Evolutionary conservation across 202 grass and related monocot genomes (phyloP), one percentile per base, ranked within the genome.

Genomic region (Brachypodium distachyon): DNA sequence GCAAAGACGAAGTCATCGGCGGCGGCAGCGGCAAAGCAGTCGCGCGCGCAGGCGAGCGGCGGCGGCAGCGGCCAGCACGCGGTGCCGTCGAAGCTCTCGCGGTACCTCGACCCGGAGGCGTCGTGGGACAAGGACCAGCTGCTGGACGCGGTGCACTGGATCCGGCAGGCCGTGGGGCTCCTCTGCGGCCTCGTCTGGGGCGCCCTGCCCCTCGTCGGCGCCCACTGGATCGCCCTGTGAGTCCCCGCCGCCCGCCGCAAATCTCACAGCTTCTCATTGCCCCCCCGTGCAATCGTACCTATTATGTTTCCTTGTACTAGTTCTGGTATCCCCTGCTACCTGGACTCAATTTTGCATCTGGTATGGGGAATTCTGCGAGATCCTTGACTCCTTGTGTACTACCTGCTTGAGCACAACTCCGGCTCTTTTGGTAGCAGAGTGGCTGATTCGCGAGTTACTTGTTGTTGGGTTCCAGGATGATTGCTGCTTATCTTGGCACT

Each of bases 61-160:
- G 28, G 22, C 26, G 27, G 49, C 37, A 36, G 36, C 17, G 85
- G 83, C 34, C 87, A 37, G 39, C 65, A 94, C 79, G 85, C 74
- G 80, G 75, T 84, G 29, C 61, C 84, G 66, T 90, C 87, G 38
- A 92, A 89, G 72, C 80, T 99, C 61, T 83, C 90, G 66, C 90
- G 65, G 86, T 92, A 87, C 72, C 90, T 99, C 67, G 96, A 99
- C 89, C 92, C 96, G 48, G 92, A 96, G 72, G 68, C 77, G 23
- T 66, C 92, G 8, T 91, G 61, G 92, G 96, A 99, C 57, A 99
- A 96, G 96, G 92, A 99, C 86, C 87, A 91, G 67, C 79, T 99
- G 83, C 82, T 89, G 14, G 92, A 99, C 71, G 90, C 83, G 25
- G 72, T 99, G 74, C 92, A 99, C 84, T 99, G 96, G 96, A 99